Conservation (phyloP, 352 stramenopile species). For the Globisporangium spinosum region DNA sequence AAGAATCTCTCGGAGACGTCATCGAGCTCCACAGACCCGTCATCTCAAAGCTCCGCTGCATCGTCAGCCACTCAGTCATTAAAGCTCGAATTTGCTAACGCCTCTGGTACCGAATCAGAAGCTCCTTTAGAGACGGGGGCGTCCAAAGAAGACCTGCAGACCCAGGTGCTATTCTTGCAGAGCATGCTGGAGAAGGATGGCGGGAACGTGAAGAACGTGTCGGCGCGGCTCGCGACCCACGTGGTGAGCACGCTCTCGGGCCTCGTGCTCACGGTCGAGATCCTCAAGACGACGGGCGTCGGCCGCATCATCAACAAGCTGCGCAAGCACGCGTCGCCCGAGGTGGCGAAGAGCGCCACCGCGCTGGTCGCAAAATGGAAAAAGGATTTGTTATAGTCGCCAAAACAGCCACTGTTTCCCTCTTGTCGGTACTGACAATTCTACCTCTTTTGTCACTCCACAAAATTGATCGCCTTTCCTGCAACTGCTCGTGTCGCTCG, state of each 20-base stretch:
- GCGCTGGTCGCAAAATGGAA: slow-evolving; percentile 85
- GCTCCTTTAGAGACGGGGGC: slow-evolving; percentile 6
- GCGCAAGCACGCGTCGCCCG: slow-evolving; percentile 60
- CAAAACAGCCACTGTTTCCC: neutral
- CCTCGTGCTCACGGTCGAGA: slow-evolving; percentile 77
- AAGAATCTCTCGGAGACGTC: neutral
- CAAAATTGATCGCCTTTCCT: slow-evolving; percentile 6
- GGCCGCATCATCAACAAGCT: slow-evolving; percentile 86
- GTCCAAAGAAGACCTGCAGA: slow-evolving; percentile 50
- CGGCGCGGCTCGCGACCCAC: slow-evolving; percentile 57
- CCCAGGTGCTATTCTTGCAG: slow-evolving; percentile 67
- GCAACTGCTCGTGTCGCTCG: slow-evolving; percentile 55
- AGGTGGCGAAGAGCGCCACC: slow-evolving; percentile 63
- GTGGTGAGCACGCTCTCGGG: slow-evolving; percentile 63
- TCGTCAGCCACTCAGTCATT: neutral
- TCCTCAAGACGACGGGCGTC: slow-evolving; percentile 78
- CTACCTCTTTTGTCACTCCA: too few relatives aligned
- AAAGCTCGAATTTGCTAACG: neutral
- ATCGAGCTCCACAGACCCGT: neutral
- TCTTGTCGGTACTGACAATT: too few relatives aligned
- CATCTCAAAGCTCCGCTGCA: neutral
- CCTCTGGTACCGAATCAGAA: slow-evolving; percentile 4
- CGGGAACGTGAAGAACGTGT: slow-evolving; percentile 67
- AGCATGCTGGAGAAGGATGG: slow-evolving; percentile 68
- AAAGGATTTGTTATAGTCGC: slow-evolving; percentile 62